Percentiles rank a stretch among this genome's conserved stretches.
These are phyloP conservation scores for Russula griseocarnosa DNA, from an alignment of 768 basidiomycete genomes.

Conservation along the genomic window DNA sequence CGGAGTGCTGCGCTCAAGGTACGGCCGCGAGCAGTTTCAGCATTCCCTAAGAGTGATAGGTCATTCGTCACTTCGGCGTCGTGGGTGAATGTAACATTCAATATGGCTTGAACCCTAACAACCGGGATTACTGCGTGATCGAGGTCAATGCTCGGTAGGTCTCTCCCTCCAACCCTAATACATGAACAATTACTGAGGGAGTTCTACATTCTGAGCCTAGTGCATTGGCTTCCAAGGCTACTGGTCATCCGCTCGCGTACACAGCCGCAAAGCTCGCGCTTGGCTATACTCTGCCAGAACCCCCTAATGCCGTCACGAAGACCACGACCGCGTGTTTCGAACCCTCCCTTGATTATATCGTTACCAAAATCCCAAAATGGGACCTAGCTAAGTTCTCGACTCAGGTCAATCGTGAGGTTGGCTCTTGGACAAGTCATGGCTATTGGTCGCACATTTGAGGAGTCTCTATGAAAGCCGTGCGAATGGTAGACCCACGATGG, in stretches of 20 bases:
- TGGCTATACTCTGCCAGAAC: conserved; percentile 93
- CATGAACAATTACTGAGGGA: conserved; percentile 2
- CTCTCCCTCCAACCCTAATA: not conserved
- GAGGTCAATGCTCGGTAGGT: conserved; percentile 90
- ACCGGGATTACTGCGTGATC: conserved; percentile 95
- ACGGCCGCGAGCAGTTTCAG: not conserved
- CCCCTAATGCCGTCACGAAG: conserved; percentile 98
- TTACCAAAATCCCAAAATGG: conserved; percentile 99
- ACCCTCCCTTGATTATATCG: conserved; percentile 97
- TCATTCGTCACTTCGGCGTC: conserved; percentile 81
- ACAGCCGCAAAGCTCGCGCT: conserved; percentile 99
- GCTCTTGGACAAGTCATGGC: conserved; percentile 99
- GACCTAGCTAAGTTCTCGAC: conserved; percentile 95
- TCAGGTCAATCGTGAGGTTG: conserved; percentile 91
- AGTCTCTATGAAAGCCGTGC: conserved; percentile 97
- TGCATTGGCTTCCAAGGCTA: conserved; percentile 97
- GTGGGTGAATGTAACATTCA: conserved; percentile 97
- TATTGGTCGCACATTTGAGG: conserved; percentile 98
- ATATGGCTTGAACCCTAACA: conserved; percentile 92
- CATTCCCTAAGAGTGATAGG: conserved; percentile 15
- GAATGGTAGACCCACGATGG: conserved; percentile 96
- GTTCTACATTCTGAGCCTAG: conserved; percentile 54
- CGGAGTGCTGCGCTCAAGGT: conserved; percentile 97
- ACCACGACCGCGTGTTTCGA: conserved; percentile 99
- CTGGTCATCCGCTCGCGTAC: conserved; percentile 97